These are phyloP conservation scores for Yamadazyma spencermartinsiae DNA, from an alignment of 1,139 yeast species.

Conservation along the genomic window DNA sequence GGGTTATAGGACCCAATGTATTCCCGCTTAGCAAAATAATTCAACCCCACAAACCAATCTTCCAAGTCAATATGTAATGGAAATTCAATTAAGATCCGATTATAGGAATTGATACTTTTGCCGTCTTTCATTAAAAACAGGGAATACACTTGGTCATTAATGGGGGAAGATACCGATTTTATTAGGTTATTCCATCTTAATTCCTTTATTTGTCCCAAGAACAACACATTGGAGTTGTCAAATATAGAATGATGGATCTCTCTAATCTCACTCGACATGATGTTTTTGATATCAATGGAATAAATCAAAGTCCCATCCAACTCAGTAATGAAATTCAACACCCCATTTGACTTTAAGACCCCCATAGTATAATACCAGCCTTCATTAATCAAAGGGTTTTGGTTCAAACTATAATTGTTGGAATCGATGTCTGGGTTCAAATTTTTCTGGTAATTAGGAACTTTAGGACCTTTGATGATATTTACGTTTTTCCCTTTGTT, in stretches of 20 bases:
- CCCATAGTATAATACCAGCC: slow-evolving; percentile 83
- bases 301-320: slow-evolving; percentile 68
- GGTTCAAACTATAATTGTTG: slow-evolving; percentile 2
- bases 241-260: slow-evolving; percentile 68
- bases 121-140: slow-evolving; percentile 37
- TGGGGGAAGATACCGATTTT: slow-evolving; percentile 30
- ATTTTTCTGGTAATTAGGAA: slow-evolving; percentile 42
- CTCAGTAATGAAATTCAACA: slow-evolving; percentile 61
- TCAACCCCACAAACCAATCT: slow-evolving; percentile 80
- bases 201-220: slow-evolving; percentile 56
- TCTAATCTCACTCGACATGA: slow-evolving; percentile 67
- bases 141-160: slow-evolving; percentile 21
- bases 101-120: slow-evolving; percentile 32
- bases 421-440: slow-evolving; percentile 15
- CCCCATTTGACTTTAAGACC: slow-evolving; percentile 65
- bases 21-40: slow-evolving; percentile 66
- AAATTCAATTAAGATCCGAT: slow-evolving; percentile 58
- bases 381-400: slow-evolving; percentile 32
- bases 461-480: slow-evolving; percentile 44
- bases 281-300: slow-evolving; percentile 55
- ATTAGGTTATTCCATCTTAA: slow-evolving; percentile 48
- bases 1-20: slow-evolving; percentile 41
- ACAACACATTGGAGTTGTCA: slow-evolving; percentile 58
- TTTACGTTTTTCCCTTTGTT: slow-evolving; percentile 42
- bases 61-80: slow-evolving; percentile 72